A percentile compares a stretch with the other conserved stretches of the same genome.
These are phyloP conservation scores for Hypoxylon sp. DNA, from an alignment of 2,329 filamentous ascomycete genomes.

Conservation along the genomic window DNA sequence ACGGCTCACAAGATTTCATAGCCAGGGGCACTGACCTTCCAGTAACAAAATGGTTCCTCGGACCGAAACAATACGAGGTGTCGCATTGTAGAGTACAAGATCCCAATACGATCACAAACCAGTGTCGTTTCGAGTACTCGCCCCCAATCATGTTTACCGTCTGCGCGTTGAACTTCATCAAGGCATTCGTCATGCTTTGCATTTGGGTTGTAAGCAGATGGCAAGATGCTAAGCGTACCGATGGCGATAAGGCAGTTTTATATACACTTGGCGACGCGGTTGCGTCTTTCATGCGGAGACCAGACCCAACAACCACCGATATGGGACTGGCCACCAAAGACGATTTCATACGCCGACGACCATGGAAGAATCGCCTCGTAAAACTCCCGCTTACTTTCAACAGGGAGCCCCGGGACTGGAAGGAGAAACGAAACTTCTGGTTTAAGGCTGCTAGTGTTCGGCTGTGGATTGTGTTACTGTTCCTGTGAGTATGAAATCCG, in stretches of 20 bases:
- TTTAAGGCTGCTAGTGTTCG: slow-evolving; percentile 29
- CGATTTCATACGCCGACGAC: slow-evolving; percentile 20
- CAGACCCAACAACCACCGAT: slow-evolving; percentile 44
- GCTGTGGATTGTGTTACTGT: slow-evolving; percentile 34
- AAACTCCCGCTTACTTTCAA: slow-evolving; percentile 20
- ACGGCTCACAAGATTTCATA: slow-evolving; percentile 36
- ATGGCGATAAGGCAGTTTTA: slow-evolving; percentile 26
- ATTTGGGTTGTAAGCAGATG: slow-evolving; percentile 40
- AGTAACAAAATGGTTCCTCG: slow-evolving; percentile 46
- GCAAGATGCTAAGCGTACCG: slow-evolving; percentile 14
- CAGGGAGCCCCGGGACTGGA: slow-evolving; percentile 24
- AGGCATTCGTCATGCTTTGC: slow-evolving; percentile 40
- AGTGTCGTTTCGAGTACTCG: slow-evolving; percentile 49
- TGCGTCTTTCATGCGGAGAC: slow-evolving; percentile 48
- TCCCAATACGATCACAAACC: slow-evolving; percentile 15
- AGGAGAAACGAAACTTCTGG: slow-evolving; percentile 20
- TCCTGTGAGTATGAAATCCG: slow-evolving; percentile 30
- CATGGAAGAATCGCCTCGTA: slow-evolving; percentile 20
- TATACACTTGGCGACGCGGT: slow-evolving; percentile 52
- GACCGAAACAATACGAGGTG: slow-evolving; percentile 45
- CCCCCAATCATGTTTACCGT: slow-evolving; percentile 44
- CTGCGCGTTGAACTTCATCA: slow-evolving; percentile 45
- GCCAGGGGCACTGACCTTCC: slow-evolving; percentile 12
- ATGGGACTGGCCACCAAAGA: slow-evolving; percentile 46
- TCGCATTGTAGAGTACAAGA: slow-evolving; percentile 46